Evolutionary conservation across 768 basidiomycete species (phyloP).

Genomic region (Pleurotus tuber-regium): DNA sequence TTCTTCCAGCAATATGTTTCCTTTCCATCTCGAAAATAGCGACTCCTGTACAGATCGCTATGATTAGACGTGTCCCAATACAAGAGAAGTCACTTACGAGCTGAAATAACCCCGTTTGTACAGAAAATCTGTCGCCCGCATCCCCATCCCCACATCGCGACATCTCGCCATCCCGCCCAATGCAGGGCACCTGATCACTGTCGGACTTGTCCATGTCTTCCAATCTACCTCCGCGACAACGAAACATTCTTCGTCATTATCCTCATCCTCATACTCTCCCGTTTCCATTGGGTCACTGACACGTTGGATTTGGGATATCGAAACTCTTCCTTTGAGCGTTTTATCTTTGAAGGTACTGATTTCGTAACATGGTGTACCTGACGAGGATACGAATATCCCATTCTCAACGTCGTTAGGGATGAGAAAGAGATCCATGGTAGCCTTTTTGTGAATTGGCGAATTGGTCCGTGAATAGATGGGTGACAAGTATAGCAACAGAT

Average conservation of each 20-base stretch:
- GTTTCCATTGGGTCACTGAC: slow-evolving; percentile 25
- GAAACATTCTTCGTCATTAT: neutral
- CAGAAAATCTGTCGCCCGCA: slow-evolving; percentile 37
- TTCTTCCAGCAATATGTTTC: slow-evolving; percentile 52
- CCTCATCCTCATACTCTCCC: slow-evolving; percentile 28
- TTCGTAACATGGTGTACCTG: slow-evolving; percentile 49
- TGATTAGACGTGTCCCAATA: neutral
- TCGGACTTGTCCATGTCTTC: slow-evolving; percentile 39
- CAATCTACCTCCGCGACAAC: slow-evolving; percentile 51
- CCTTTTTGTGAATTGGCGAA: too few species aligned
- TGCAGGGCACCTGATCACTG: slow-evolving; percentile 38
- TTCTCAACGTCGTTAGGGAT: slow-evolving; percentile 48
- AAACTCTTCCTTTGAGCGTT: slow-evolving; percentile 23
- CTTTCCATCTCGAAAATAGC: slow-evolving; percentile 45
- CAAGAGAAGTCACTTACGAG: slow-evolving; percentile 28
- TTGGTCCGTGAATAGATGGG: slow-evolving; percentile 7
- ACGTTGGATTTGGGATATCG: slow-evolving; percentile 39
- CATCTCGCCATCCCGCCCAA: slow-evolving; percentile 24
- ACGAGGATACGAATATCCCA: slow-evolving; percentile 46
- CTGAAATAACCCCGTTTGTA: slow-evolving; percentile 41
- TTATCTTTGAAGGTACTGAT: slow-evolving; percentile 42
- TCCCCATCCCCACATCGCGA: slow-evolving; percentile 21
- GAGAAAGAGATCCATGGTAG: slow-evolving; percentile 50
- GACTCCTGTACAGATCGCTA: slow-evolving; percentile 28
- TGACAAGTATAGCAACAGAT: too few species aligned